These are phyloP conservation scores for Orobanche coerulescens DNA, from an alignment of 257 asterid species.

Conservation along the genomic window DNA sequence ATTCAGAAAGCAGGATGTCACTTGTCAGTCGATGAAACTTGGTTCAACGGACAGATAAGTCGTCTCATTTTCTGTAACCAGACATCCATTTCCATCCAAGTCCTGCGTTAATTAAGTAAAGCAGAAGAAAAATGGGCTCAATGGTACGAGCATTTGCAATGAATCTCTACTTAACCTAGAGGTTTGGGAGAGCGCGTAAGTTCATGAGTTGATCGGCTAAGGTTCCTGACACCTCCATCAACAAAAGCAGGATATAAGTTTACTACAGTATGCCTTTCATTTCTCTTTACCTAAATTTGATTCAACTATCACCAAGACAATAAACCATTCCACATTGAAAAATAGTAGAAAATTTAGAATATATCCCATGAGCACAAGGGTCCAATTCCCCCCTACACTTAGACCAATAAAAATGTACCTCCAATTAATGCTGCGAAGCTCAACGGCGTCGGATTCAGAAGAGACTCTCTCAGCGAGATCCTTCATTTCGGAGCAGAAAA, in stretches of 20 bases:
- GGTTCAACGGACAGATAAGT: neutral
- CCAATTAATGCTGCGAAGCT: slow-evolving; percentile 85
- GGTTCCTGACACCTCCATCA: too few relatives aligned
- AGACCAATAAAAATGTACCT: slow-evolving; percentile 32
- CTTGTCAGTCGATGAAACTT: neutral
- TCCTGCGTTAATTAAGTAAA: neutral
- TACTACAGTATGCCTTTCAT: too few relatives aligned
- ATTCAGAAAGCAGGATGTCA: neutral
- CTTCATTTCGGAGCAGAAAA: slow-evolving; percentile 82
- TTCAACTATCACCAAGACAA: slow-evolving; percentile 6
- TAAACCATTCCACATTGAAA: neutral
- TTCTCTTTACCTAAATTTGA: neutral
- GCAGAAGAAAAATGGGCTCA: too few relatives aligned
- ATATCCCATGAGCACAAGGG: neutral
- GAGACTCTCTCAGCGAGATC: slow-evolving; percentile 78
- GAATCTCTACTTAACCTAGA: too few relatives aligned
- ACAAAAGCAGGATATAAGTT: too few relatives aligned
- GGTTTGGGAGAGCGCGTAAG: too few relatives aligned
- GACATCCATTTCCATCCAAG: neutral
- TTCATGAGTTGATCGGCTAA: too few relatives aligned
- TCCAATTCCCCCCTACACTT: neutral
- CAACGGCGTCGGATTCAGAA: slow-evolving; percentile 75
- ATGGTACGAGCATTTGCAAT: too few relatives aligned
- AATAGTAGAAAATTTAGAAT: neutral
- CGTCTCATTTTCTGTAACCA: neutral